Evolutionary conservation across 2,329 filamentous ascomycete genomes (phyloP).

Genomic region (Phaeosphaeria sp.): DNA sequence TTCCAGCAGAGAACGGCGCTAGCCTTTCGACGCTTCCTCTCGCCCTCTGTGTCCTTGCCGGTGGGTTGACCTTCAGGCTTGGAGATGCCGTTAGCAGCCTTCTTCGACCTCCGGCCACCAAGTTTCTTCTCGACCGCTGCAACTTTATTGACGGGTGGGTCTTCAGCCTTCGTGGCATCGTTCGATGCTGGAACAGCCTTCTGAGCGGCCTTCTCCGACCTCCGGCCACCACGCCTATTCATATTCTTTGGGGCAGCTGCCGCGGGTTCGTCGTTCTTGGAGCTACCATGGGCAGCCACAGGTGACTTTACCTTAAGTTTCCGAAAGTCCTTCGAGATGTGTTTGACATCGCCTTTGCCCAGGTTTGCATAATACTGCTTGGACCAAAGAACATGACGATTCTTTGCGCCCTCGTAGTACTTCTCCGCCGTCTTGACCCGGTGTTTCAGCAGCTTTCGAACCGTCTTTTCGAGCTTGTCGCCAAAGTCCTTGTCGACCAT

Average conservation of each 20-base stretch:
- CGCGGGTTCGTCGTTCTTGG: neutral
- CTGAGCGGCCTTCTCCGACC: too few species aligned
- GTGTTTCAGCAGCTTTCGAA: constrained; percentile 7
- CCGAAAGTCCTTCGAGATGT: neutral
- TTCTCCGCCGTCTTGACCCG: constrained; percentile 9
- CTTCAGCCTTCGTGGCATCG: too few species aligned
- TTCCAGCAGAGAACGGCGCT: constrained; percentile 14
- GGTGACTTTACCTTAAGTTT: neutral
- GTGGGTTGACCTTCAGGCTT: constrained; percentile 14
- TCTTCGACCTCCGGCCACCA: too few species aligned
- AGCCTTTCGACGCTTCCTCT: too few species aligned
- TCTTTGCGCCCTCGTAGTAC: constrained; percentile 9
- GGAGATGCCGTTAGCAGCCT: constrained; percentile 12
- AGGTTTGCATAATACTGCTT: constrained; percentile 2
- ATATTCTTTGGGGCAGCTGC: too few species aligned
- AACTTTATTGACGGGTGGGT: too few species aligned
- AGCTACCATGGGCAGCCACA: neutral
- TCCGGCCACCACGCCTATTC: too few species aligned
- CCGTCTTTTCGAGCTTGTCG: neutral
- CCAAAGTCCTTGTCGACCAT: constrained; percentile 9
- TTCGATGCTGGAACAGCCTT: too few species aligned
- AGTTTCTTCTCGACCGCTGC: too few species aligned
- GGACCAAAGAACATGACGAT: constrained; percentile 6
- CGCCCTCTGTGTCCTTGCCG: neutral
- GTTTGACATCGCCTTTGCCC: neutral